phyloP scores from a whole-genome alignment of 2,329 filamentous ascomycete species.

The Alternaria brassicicola region DNA sequence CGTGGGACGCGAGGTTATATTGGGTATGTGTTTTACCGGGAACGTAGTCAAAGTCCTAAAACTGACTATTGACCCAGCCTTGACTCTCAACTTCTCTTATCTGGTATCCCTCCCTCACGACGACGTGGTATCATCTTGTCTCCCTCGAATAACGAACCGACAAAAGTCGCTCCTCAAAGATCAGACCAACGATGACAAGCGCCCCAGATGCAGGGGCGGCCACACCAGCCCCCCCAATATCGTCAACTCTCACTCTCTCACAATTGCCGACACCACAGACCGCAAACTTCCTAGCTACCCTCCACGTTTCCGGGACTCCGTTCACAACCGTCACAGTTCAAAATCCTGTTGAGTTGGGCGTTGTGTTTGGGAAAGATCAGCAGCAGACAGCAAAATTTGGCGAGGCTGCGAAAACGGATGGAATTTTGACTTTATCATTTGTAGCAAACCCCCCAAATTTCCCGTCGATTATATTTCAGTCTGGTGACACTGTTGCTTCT shows the following conservation, averaged over 20 bases:
- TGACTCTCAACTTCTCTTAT: not conserved
- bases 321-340: not conserved
- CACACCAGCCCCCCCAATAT: not conserved
- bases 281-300: accelerated
- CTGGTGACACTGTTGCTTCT: accelerated
- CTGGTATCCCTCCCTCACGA: not conserved
- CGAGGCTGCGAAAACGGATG: not conserved
- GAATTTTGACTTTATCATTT: not conserved
- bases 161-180: not conserved
- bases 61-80: not conserved
- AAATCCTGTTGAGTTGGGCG: not conserved
- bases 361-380: not conserved
- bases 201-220: not conserved
- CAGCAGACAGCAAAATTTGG: not conserved
- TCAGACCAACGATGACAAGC: not conserved
- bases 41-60: not conserved
- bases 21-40: not conserved
- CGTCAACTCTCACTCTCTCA: accelerated
- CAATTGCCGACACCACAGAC: not conserved
- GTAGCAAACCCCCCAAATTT: not conserved
- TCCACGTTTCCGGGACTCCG: not conserved
- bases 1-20: not conserved
- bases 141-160: not conserved
- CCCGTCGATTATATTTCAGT: not conserved
- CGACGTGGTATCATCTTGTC: not conserved